Evolutionary conservation across 495 filamentous ascomycete genomes (phyloP).

Genomic region (Aspergillus sparsus): DNA sequence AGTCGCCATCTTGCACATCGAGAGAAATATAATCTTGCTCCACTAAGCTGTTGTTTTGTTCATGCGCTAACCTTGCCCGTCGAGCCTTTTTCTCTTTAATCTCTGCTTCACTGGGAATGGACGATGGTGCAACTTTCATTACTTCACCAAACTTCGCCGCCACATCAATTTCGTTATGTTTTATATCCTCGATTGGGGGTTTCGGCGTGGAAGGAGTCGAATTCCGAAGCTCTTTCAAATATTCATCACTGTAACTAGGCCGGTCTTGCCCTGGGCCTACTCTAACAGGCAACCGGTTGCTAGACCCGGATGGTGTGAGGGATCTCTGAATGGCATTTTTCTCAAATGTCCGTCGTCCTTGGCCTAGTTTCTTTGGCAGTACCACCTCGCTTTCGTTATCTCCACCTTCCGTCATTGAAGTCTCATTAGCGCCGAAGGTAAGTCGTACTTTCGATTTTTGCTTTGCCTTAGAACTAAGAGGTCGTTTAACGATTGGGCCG

Average conservation of each 20-base stretch:
- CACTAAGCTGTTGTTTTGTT: constrained; percentile 66
- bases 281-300: constrained; percentile 54
- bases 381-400: constrained; percentile 59
- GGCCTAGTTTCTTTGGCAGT: constrained; percentile 66
- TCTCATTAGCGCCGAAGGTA: constrained; percentile 71
- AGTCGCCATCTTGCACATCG: constrained; percentile 50
- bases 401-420: constrained; percentile 53
- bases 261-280: constrained; percentile 64
- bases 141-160: constrained; percentile 63
- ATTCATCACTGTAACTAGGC: constrained; percentile 83
- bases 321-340: constrained; percentile 65
- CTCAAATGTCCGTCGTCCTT: constrained; percentile 71
- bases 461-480: constrained; percentile 56
- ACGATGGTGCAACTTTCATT: constrained; percentile 37
- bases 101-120: constrained; percentile 82
- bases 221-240: constrained; percentile 78
- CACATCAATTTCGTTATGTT: constrained; percentile 65
- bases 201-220: constrained; percentile 80
- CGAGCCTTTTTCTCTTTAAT: constrained; percentile 91
- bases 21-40: constrained; percentile 81
- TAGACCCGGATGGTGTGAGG: constrained; percentile 39
- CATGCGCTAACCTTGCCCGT: constrained; percentile 73
- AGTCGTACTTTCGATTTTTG: constrained; percentile 65
- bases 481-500: constrained; percentile 46
- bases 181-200: constrained; percentile 51